phyloP scores from a whole-genome alignment of 1,284 basidiomycete species.

The Rhodofomes roseus region DNA sequence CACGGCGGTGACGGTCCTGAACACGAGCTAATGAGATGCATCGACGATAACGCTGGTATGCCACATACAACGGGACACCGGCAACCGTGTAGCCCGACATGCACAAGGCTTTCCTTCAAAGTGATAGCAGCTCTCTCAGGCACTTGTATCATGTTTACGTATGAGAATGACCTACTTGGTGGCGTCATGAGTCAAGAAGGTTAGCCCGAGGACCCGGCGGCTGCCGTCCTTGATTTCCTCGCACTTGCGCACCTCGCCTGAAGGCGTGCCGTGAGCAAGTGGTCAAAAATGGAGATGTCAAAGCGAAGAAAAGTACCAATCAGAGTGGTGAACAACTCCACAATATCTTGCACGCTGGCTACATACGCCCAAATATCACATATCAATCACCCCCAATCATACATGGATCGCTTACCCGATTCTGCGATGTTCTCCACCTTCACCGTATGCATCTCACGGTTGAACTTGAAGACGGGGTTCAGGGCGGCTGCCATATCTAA shows the following conservation, averaged over 20 bases:
- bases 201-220: conserved; percentile 44
- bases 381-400: not conserved
- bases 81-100: conserved; percentile 64
- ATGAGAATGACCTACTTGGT: conserved; percentile 36
- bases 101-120: conserved; percentile 54
- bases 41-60: not conserved
- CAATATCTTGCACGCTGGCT: conserved; percentile 47
- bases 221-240: conserved; percentile 34
- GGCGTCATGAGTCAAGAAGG: conserved; percentile 46
- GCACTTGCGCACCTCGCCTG: conserved; percentile 46
- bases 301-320: conserved; percentile 39
- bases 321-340: conserved; percentile 52
- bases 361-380: not conserved
- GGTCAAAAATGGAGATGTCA: not conserved
- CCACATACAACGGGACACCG: conserved; percentile 50
- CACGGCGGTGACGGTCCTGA: conserved; percentile 32
- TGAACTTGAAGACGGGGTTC: conserved; percentile 32
- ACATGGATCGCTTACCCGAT: conserved; percentile 29
- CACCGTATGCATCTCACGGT: conserved; percentile 35
- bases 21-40: conserved; percentile 11
- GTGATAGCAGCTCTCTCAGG: not conserved
- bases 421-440: conserved; percentile 41
- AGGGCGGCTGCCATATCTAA: conserved; percentile 18
- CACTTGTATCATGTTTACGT: not conserved
- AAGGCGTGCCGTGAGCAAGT: conserved; percentile 2